phyloP scores from a whole-genome alignment of 441 rosid species.

The Macaranga tanarius region DNA sequence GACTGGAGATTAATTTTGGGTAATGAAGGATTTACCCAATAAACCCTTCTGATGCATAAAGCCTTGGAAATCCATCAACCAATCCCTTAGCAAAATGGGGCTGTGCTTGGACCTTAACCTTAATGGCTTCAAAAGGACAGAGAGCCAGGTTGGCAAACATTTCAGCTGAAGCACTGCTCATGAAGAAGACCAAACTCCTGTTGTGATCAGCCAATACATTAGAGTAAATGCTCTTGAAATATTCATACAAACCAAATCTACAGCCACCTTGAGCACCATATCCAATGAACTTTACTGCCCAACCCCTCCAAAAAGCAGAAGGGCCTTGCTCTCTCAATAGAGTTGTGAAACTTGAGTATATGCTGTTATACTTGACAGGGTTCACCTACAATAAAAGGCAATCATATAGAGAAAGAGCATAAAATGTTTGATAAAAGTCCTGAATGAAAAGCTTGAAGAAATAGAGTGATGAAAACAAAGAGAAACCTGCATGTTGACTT shows the following conservation, averaged over 20 bases:
- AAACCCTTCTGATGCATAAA: conserved; percentile 64
- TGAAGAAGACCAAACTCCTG: conserved; percentile 57
- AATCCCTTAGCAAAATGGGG: conserved; percentile 73
- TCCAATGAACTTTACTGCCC: conserved; percentile 71
- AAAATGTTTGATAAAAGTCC: conserved; percentile 10
- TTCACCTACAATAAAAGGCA: conserved; percentile 41
- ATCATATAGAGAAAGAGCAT: background rate
- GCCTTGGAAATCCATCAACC: conserved; percentile 65
- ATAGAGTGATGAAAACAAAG: background rate
- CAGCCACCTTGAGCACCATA: conserved; percentile 84
- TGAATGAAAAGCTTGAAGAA: background rate
- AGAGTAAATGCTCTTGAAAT: conserved; percentile 68
- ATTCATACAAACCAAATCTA: conserved; percentile 66
- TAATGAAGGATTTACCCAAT: conserved; percentile 40
- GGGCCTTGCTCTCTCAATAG: conserved; percentile 70
- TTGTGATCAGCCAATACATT: conserved; percentile 46
- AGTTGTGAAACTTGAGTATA: conserved; percentile 50
- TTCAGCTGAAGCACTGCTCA: conserved; percentile 82
- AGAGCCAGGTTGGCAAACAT: conserved; percentile 66
- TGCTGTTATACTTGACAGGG: conserved; percentile 57
- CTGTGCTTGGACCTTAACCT: conserved; percentile 67
- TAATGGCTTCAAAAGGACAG: conserved; percentile 79
- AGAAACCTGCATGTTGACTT: conserved; percentile 78
- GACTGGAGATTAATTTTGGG: background rate
- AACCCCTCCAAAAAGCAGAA: conserved; percentile 74